Conservation (phyloP, 371 early-diverging fungal genomes). For the Quaeritorhiza haematococci region DNA sequence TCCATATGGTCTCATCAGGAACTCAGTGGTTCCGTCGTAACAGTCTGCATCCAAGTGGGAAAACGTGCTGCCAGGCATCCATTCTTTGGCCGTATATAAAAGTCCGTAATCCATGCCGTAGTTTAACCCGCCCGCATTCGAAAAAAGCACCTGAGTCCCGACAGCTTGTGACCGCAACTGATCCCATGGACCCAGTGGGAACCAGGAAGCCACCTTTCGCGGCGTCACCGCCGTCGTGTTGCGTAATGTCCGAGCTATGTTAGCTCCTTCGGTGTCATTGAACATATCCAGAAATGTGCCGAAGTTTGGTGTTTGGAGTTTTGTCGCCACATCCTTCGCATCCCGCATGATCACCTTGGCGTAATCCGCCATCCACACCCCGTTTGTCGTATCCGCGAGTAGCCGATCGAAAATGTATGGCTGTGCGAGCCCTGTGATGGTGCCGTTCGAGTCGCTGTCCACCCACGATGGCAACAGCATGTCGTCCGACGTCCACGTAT, state of each 20-base stretch:
- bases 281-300: conserved; percentile 10
- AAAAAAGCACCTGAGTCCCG: too few relatives aligned
- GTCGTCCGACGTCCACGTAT: conserved; percentile 9
- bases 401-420: conserved; percentile 28
- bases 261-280: conserved; percentile 3
- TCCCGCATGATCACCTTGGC: background rate
- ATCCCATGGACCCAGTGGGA: too few relatives aligned
- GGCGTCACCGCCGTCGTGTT: too few relatives aligned
- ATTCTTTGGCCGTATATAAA: conserved; percentile 23
- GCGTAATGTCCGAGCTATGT: conserved; percentile 4
- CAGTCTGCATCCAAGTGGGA: conserved; percentile 23
- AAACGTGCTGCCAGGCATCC: conserved; percentile 17
- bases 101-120: conserved; percentile 1
- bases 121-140: too few relatives aligned
- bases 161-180: too few relatives aligned
- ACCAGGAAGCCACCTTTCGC: too few relatives aligned
- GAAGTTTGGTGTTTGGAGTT: background rate
- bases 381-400: conserved; percentile 9
- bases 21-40: conserved; percentile 24
- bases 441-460: conserved; percentile 10
- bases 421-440: conserved; percentile 13
- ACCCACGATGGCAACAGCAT: conserved; percentile 16
- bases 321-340: background rate
- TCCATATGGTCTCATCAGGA: conserved; percentile 30
- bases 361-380: conserved; percentile 2